Base-by-base conservation (phyloP, 768 basidiomycete species). In the Naganishia randhawae region DNA sequence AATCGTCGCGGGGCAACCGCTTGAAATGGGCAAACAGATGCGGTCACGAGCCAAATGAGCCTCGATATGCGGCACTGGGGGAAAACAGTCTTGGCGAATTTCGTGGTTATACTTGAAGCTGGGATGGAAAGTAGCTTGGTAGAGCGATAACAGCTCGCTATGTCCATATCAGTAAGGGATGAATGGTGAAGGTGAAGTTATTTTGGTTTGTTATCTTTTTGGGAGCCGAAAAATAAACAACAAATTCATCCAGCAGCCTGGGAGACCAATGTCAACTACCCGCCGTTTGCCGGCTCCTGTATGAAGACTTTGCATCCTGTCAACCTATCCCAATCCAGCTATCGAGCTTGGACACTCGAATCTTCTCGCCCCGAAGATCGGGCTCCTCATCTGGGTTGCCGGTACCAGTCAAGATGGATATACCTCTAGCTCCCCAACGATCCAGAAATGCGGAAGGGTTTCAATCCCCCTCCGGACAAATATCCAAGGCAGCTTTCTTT, bases 401-500 rank as follows among this genome's bases (percentile, higher is more conserved):
- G 16, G 17, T 29, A 11, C 31, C 41, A 10, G 3, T 31, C 39
- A 61, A 54, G 7, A 67, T 67, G 66, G 33, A 67, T 45, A 16
- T 33, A 27, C 54, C 54, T 27, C 31, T 45, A n/a, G 25, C 54
- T 17, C 54, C 66, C 32, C 66, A 67, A 32, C 53, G 66, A 29
- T 61, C 57, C 17, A 39, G 39, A 27, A 50, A 17, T 48, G 37
- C 35, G 29, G 66, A 61, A 10, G 37, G 57, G 31, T 54, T 45
- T 8, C 25, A 71, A 13, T 72, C 77, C 25, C 71, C 74, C 13
- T 62, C 68, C 3, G 72, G 75, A 2, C 74, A 73, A n/a, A 77
- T 75, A 70, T 57, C 76, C 50, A 80, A 77, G 68, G 77, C 75
- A 1, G 76, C 75, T 6, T 80, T 80, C 69, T 80, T 80, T 70